Conservation (phyloP, 164 flowering plant genomes). For the grape (Vitis vinifera) region DNA sequence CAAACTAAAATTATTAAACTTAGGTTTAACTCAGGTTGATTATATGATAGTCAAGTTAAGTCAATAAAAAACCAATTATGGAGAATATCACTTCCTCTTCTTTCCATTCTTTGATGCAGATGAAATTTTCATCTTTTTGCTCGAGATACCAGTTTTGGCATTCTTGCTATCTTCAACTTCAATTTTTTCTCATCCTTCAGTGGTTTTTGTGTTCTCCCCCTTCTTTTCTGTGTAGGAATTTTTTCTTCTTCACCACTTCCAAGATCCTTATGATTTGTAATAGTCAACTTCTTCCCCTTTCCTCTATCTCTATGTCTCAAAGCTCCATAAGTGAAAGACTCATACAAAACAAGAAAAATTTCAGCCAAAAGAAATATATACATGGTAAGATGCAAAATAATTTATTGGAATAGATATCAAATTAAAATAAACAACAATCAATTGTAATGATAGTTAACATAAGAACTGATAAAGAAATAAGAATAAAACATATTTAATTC, state of each 20-base stretch:
- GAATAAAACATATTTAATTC: too few relatives aligned
- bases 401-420: background rate
- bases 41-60: too few relatives aligned
- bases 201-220: slow-evolving; percentile 53
- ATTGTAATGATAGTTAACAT: background rate
- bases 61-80: too few relatives aligned
- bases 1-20: too few relatives aligned
- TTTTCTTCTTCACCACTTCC: slow-evolving; percentile 64
- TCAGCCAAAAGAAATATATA: slow-evolving; percentile 9
- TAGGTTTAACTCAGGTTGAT: too few relatives aligned
- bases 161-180: slow-evolving; percentile 35
- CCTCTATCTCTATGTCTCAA: slow-evolving; percentile 54
- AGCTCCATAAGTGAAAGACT: slow-evolving; percentile 1
- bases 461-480: too few relatives aligned
- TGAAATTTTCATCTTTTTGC: slow-evolving; percentile 26
- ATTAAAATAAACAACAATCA: background rate
- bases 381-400: too few relatives aligned
- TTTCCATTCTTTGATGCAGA: slow-evolving; percentile 31
- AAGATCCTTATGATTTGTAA: slow-evolving; percentile 35
- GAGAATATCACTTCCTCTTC: slow-evolving; percentile 37
- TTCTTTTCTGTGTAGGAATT: slow-evolving; percentile 41
- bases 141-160: slow-evolving; percentile 9
- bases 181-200: slow-evolving; percentile 33
- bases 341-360: slow-evolving; percentile 11
- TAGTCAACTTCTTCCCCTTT: slow-evolving; percentile 51